Percentiles rank a stretch among this genome's conserved stretches.
Evolutionary conservation across 352 stramenopile genomes (phyloP).

Genomic region (Globisporangium cystogenes): DNA sequence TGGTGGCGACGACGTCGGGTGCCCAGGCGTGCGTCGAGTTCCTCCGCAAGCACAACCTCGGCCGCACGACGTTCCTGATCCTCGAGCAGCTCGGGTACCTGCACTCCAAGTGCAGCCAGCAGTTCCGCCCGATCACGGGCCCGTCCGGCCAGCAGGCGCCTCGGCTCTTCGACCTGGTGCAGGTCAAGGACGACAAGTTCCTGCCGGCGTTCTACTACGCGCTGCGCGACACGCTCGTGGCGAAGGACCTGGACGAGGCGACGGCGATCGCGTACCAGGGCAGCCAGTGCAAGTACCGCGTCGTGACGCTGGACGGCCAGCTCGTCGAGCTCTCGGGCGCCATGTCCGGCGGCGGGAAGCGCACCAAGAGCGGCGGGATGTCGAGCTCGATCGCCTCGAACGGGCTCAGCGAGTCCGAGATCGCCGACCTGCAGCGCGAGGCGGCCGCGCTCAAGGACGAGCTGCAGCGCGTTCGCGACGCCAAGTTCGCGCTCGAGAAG

Average conservation of each 20-base stretch:
- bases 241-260: constrained; percentile 92
- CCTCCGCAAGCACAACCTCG: constrained; percentile 93
- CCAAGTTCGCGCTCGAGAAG: constrained; percentile 69
- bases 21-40: constrained; percentile 96
- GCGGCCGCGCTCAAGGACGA: constrained; percentile 41
- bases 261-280: constrained; percentile 89
- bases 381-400: constrained; percentile 50
- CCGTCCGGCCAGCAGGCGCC: constrained; percentile 41
- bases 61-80: constrained; percentile 96
- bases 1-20: constrained; percentile 95
- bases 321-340: constrained; percentile 98
- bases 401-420: constrained; percentile 54
- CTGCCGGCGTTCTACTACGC: constrained; percentile 95
- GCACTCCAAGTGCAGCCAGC: constrained; percentile 59
- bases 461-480: constrained; percentile 52
- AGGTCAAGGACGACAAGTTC: constrained; percentile 86
- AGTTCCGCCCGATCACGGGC: constrained; percentile 43
- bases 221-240: constrained; percentile 97
- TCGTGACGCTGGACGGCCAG: constrained; percentile 97
- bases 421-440: constrained; percentile 52
- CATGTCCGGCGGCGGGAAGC: constrained; percentile 98
- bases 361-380: constrained; percentile 92
- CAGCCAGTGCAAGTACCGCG: constrained; percentile 91
- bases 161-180: constrained; percentile 88
- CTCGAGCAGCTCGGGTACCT: constrained; percentile 95